Evolutionary conservation across 192 early-diverging fungal genomes (phyloP), one percentile per base, ranked within the genome.

Genomic region (Gorgonomyces haynaldii): DNA sequence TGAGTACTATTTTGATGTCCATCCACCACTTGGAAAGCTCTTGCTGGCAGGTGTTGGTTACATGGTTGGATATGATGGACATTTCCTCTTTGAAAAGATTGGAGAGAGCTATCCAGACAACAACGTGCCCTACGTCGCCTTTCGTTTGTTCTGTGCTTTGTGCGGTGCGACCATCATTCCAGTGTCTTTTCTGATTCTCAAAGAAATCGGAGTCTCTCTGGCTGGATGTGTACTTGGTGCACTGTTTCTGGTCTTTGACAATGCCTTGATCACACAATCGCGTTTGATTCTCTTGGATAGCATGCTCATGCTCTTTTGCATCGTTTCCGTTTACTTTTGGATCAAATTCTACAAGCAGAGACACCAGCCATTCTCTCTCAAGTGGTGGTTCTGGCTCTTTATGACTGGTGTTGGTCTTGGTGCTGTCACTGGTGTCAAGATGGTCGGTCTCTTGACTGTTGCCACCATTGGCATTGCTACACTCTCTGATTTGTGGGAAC

Each of bases 1-100:
- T 8, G 67, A 77, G 21, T 98, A 91, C 67, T 95, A 83, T 62
- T 98, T 98, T 69, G 94, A 98, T 54, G 91, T 98, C 16, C 94
- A 98, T 52, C 94, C 94, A 8, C 94, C 94, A 13, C 70, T 96
- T 32, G 94, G 88, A 34, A 96, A 95, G 55, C 64, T 98, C 63
- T 66, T 95, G 63, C 60, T 96, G 17, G 92, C 85, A 6, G 78
- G 69, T 8, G 77, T 81, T 42, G 90, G 89, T 1, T 85, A 74
- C 50, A 52, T 91, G 17, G 65, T 88, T 31, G 92, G 92, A n/a
- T 95, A 90, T 54, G 85, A 96, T 57, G 94, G 94, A 12, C 85
- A 87, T 42, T 98, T 89, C 64, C 60, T 88, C 46, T 98, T 98
- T 60, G 85, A 89, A 17, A 88, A 86, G 42, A 98, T 98, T 64